Evolutionary conservation across 306 rosid species (phyloP).

Genomic region (Castanopsis chinensis): DNA sequence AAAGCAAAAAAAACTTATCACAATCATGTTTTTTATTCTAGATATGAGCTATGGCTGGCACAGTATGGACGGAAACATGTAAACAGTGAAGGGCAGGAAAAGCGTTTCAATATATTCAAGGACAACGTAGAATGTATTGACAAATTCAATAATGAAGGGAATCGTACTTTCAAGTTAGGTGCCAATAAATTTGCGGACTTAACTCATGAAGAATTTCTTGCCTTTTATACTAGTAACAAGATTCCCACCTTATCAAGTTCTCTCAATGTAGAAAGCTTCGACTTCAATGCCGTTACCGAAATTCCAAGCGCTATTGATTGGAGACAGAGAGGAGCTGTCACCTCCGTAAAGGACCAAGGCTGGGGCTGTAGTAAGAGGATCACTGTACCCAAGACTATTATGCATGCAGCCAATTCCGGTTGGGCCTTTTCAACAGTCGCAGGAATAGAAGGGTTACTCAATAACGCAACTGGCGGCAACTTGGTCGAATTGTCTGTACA

Average conservation of each 20-base stretch:
- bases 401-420: not conserved
- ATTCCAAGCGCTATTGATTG: not conserved
- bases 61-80: constrained; percentile 5
- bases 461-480: constrained; percentile 11
- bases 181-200: constrained; percentile 35
- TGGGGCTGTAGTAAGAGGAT: constrained; percentile 20
- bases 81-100: constrained; percentile 23
- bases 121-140: constrained; percentile 34
- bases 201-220: constrained; percentile 39
- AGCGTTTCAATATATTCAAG: constrained; percentile 26
- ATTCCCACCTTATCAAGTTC: not conserved
- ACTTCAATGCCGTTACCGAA: not conserved
- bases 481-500: constrained; percentile 33
- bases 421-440: constrained; percentile 45
- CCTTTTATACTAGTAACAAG: constrained; percentile 31
- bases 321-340: constrained; percentile 40
- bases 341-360: constrained; percentile 38
- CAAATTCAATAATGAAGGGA: constrained; percentile 25
- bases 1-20: not conserved
- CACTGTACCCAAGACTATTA: not conserved
- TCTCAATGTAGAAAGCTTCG: not conserved
- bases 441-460: constrained; percentile 31
- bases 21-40: not conserved
- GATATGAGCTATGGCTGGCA: constrained; percentile 37
- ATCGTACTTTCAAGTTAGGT: constrained; percentile 33